A percentile compares a stretch with the other conserved stretches of the same genome.
Evolutionary conservation across 2,329 filamentous ascomycete species (phyloP).

Genomic region (Hypoxylon sp.): DNA sequence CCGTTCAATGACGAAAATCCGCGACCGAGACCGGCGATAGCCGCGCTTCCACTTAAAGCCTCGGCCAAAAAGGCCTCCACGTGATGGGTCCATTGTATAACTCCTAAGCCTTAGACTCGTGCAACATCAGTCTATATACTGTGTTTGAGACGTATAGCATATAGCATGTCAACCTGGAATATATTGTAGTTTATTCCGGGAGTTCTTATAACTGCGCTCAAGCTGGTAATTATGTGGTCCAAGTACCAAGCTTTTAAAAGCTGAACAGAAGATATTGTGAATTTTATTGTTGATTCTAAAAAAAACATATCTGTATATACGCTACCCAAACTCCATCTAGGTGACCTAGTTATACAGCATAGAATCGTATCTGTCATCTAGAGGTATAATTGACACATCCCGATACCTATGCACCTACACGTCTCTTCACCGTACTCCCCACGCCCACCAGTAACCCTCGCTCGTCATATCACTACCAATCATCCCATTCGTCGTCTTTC

Average conservation of each 20-base stretch:
- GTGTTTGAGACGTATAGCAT: neutral
- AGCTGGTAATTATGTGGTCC: neutral
- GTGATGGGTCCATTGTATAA: slow-evolving; percentile 26
- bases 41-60: slow-evolving; percentile 43
- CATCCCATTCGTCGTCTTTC: slow-evolving; percentile 74
- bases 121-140: neutral
- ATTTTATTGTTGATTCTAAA: slow-evolving; percentile 29
- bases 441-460: neutral
- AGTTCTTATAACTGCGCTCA: neutral
- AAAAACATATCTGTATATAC: slow-evolving; percentile 37
- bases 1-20: slow-evolving; percentile 50
- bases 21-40: slow-evolving; percentile 51
- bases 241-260: neutral
- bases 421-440: neutral
- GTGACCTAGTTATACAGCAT: slow-evolving; percentile 43
- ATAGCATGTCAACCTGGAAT: neutral
- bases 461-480: slow-evolving; percentile 62
- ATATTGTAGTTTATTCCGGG: neutral
- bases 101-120: neutral
- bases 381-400: slow-evolving; percentile 25
- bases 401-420: slow-evolving; percentile 25
- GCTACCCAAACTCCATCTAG: slow-evolving; percentile 48
- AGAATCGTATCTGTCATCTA: slow-evolving; percentile 40
- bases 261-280: slow-evolving; percentile 5
- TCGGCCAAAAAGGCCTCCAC: slow-evolving; percentile 39